Evolutionary conservation across 164 flowering plant species (phyloP), one percentile per base, ranked within the genome.

Genomic region (Brasenia schreberi): DNA sequence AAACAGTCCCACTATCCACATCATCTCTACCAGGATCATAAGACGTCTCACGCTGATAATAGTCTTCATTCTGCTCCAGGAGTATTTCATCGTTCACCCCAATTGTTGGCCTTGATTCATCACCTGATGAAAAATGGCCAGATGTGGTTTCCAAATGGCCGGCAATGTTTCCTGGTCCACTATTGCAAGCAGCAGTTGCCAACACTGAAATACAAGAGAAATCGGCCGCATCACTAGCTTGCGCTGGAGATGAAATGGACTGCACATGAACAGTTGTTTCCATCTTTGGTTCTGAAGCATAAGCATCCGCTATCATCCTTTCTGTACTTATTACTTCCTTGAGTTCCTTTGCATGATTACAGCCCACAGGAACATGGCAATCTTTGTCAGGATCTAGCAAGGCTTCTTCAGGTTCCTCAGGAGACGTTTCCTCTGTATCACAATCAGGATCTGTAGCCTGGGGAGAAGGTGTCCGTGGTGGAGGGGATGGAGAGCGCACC

Each of bases 191-290:
- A 70, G 76, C 87, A 64, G 82, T 80, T 10, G 90, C 96, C 67
- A 89, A 80, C 56, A 86, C 82, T 59, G 81, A 80, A 76, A 84
- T 87, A 23, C 87, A 92, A 27, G 89, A 85, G 67, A 87, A 84
- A 68, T 85, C 89, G 6, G 75, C 83, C 64, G 64, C 42, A 16
- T 65, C 61, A 63, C 43, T 76, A 63, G 23, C 61, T 63, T 59
- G 75, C 64, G 19, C 67, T 56, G 56, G 16, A 49, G 56, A 16
- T 2, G 56, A 33, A 33, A 33, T 3, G 39, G 39, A 33, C 39
- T 33, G 12, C 16, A 14, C 56, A 49, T 14, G 16, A 49, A 49
- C 10, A 9, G 10, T 14, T 49, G 10, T 14, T 6, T 49, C 14
- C 56, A 49, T 49, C 56, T 49, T 14, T 49, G 56, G 56, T 16